A percentile compares a stretch with the other conserved stretches of the same genome.
phyloP scores from a whole-genome alignment of 805 yeast species.

The Candida hispaniensis region DNA sequence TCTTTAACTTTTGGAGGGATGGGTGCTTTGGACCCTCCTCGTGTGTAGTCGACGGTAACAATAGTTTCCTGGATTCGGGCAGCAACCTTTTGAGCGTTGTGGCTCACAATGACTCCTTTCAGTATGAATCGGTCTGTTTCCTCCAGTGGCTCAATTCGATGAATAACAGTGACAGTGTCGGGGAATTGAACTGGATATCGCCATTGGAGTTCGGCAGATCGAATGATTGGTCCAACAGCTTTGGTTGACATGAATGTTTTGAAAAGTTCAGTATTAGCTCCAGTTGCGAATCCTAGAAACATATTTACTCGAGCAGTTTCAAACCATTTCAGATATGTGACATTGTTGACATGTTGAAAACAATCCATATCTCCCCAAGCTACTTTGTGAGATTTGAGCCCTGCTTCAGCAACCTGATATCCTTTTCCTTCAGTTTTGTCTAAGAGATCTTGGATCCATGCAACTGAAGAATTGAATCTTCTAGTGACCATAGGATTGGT shows the following conservation, averaged over 20 bases:
- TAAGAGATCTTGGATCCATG: slow-evolving; percentile 23
- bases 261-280: slow-evolving; percentile 17
- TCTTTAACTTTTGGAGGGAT: slow-evolving; percentile 23
- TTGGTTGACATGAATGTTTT: slow-evolving; percentile 20
- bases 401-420: slow-evolving; percentile 19
- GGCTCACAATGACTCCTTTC: slow-evolving; percentile 27
- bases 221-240: slow-evolving; percentile 27
- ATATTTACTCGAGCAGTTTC: slow-evolving; percentile 27
- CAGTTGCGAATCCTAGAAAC: slow-evolving; percentile 17
- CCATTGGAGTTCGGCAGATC: slow-evolving; percentile 27
- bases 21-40: slow-evolving; percentile 25
- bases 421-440: slow-evolving; percentile 22
- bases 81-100: slow-evolving; percentile 26
- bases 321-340: slow-evolving; percentile 27
- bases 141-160: slow-evolving; percentile 22
- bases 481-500: too few relatives aligned
- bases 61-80: slow-evolving; percentile 26
- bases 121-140: slow-evolving; percentile 24
- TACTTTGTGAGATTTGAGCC: slow-evolving; percentile 20
- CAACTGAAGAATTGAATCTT: slow-evolving; percentile 8
- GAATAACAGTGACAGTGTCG: slow-evolving; percentile 26
- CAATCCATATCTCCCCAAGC: slow-evolving; percentile 27
- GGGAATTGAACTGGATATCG: slow-evolving; percentile 27
- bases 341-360: slow-evolving; percentile 29
- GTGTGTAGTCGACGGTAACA: slow-evolving; percentile 27